Evolutionary conservation across 257 asterid species (phyloP).

Genomic region (Solanum sejunctum): DNA sequence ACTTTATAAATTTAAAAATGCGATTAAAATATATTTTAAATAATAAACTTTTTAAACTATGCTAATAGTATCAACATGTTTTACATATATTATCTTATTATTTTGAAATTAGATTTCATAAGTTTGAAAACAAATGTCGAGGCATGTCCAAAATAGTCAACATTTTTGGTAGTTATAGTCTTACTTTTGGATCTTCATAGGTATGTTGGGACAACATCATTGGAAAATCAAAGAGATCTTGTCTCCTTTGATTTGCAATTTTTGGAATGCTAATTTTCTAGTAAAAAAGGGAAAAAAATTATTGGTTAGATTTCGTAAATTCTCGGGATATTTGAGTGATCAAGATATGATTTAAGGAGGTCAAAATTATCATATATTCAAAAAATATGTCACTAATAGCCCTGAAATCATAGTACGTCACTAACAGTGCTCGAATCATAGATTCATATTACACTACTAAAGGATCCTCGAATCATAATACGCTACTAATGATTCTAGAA

Average conservation of each 20-base stretch:
- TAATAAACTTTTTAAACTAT: not conserved
- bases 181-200: not conserved
- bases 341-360: too few relatives aligned
- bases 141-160: not conserved
- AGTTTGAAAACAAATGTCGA: not conserved
- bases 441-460: too few relatives aligned
- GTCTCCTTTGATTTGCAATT: not conserved
- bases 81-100: not conserved
- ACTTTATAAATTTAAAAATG: not conserved
- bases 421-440: too few relatives aligned
- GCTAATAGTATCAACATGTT: not conserved
- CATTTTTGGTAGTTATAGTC: not conserved
- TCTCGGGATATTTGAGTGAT: too few relatives aligned
- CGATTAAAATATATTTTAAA: not conserved
- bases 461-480: too few relatives aligned
- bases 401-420: too few relatives aligned
- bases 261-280: not conserved
- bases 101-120: not conserved
- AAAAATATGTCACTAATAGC: too few relatives aligned
- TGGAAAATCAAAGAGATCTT: not conserved
- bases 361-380: too few relatives aligned
- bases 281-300: not conserved
- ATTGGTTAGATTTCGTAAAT: not conserved
- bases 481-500: too few relatives aligned
- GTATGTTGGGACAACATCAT: not conserved